phyloP scores from a whole-genome alignment of 225 moss, liverwort and hornwort species.

The Antitrichia curtipendula region DNA sequence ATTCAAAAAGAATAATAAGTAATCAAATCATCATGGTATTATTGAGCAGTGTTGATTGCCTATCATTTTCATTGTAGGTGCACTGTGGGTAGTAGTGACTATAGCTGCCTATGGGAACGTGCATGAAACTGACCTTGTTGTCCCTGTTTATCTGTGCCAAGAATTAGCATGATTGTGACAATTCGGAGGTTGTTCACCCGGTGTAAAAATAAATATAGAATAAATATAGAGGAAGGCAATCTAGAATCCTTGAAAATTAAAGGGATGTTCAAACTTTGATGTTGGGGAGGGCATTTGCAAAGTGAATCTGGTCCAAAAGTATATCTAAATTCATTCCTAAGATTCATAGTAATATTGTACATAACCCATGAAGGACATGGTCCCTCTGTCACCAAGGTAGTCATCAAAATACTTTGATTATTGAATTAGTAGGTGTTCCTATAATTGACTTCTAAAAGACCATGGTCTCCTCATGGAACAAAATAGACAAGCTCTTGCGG shows the following conservation, averaged over 20 bases:
- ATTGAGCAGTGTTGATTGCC: not conserved
- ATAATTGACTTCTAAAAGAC: rapidly evolving
- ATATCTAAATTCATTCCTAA: not conserved
- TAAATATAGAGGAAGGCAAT: not conserved
- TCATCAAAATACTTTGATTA: not conserved
- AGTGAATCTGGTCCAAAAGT: not conserved
- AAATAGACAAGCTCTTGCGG: rapidly evolving
- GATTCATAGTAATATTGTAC: not conserved
- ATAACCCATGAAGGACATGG: rapidly evolving
- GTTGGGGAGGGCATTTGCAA: not conserved
- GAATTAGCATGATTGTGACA: not conserved
- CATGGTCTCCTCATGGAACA: rapidly evolving
- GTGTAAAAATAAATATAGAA: not conserved
- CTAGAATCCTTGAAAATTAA: not conserved
- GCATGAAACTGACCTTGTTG: not conserved
- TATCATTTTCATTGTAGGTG: not conserved
- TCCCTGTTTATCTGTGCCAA: no score
- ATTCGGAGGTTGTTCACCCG: rapidly evolving
- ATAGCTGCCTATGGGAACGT: not conserved
- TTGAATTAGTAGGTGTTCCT: not conserved
- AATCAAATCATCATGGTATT: not conserved
- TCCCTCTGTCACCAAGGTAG: rapidly evolving
- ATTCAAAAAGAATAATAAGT: not conserved
- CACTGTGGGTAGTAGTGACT: not conserved
- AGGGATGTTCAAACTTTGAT: not conserved